Conservation (phyloP, 1,139 yeast species). For the Hanseniaspora sp. region DNA sequence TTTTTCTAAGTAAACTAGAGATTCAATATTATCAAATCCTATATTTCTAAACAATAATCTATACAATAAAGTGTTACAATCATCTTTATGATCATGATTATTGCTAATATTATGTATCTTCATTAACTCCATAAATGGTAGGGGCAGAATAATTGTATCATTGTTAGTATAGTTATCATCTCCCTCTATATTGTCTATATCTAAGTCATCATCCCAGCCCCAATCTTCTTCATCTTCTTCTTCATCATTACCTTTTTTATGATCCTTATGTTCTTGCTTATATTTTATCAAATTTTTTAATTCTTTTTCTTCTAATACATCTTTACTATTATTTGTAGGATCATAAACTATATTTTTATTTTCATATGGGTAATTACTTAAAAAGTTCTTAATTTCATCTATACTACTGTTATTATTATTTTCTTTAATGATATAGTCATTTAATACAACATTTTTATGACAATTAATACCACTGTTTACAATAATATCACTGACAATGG, state of each 20-base stretch:
- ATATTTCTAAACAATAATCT: neutral
- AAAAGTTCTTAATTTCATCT: neutral
- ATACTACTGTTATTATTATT: neutral
- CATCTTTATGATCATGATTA: neutral
- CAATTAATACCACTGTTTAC: neutral
- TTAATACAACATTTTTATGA: neutral
- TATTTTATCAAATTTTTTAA: too few species aligned
- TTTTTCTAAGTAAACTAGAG: neutral
- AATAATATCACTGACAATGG: neutral
- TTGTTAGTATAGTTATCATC: neutral
- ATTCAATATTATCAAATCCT: neutral
- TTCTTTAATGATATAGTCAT: neutral
- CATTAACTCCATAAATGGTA: neutral
- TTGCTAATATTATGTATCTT: neutral
- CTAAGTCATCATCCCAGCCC: slow-evolving; percentile 14
- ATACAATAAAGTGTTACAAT: neutral
- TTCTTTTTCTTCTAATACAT: neutral
- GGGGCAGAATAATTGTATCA: neutral
- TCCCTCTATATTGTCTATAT: neutral
- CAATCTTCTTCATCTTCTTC: slow-evolving; percentile 8
- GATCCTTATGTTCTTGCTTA: neutral
- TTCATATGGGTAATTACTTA: neutral
- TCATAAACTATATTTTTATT: neutral
- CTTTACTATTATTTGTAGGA: neutral
- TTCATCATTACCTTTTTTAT: neutral